A percentile compares a stretch with the other conserved stretches of the same genome.
Conservation (phyloP, 106 monocot species). For the Platanthera zijinensis region DNA sequence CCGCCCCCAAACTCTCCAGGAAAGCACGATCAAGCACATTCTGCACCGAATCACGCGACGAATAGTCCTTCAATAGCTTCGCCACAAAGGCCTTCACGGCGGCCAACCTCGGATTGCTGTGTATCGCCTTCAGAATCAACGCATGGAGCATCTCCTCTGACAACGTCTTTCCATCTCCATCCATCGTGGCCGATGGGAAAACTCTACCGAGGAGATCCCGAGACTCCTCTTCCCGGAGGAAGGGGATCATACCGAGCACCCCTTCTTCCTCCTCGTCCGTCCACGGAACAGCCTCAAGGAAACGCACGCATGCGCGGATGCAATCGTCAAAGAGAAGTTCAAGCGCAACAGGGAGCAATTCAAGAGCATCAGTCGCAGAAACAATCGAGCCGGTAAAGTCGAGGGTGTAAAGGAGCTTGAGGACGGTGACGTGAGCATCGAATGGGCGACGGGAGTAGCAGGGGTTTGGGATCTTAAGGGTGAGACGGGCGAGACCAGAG, state of each 20-base stretch:
- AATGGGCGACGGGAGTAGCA: slow-evolving; percentile 26
- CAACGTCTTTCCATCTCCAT: slow-evolving; percentile 13
- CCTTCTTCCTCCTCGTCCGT: slow-evolving; percentile 66
- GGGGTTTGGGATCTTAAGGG: slow-evolving; percentile 18
- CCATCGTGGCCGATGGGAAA: slow-evolving; percentile 7
- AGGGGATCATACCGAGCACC: slow-evolving; percentile 41
- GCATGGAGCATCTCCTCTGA: slow-evolving; percentile 72
- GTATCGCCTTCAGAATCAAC: slow-evolving; percentile 50
- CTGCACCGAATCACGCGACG: slow-evolving; percentile 30
- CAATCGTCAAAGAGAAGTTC: slow-evolving; percentile 83
- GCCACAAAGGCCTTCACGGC: slow-evolving; percentile 76
- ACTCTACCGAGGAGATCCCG: slow-evolving; percentile 52
- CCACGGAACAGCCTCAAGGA: slow-evolving; percentile 93
- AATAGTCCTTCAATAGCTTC: slow-evolving; percentile 56
- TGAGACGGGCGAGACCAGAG: background rate
- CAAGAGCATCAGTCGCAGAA: slow-evolving; percentile 65
- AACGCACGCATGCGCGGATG: slow-evolving; percentile 53
- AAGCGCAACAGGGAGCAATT: slow-evolving; percentile 61
- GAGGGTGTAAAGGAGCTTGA: slow-evolving; percentile 69
- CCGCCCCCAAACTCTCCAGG: slow-evolving; percentile 34
- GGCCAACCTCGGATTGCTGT: slow-evolving; percentile 52
- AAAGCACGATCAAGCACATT: slow-evolving; percentile 66
- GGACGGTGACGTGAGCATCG: slow-evolving; percentile 58
- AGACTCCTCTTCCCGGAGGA: slow-evolving; percentile 49
- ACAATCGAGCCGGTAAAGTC: slow-evolving; percentile 42